phyloP scores from a whole-genome alignment of 2,329 filamentous ascomycete genomes.

The Exophiala mesophila region DNA sequence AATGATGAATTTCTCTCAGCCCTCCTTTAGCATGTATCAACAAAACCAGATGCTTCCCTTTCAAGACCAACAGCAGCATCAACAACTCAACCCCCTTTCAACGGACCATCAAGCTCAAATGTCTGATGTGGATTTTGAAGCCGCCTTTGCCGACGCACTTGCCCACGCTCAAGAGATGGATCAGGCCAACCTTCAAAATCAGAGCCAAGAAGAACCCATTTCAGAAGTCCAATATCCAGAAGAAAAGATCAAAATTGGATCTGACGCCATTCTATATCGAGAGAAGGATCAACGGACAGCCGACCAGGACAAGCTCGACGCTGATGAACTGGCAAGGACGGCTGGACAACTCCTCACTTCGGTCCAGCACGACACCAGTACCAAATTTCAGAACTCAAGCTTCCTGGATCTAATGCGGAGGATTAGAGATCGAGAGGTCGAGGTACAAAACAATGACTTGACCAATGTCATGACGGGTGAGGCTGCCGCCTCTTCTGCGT shows the following conservation, averaged over 20 bases:
- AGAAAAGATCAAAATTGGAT: conserved; percentile 38
- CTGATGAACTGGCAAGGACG: conserved; percentile 66
- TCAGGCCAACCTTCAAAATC: background rate
- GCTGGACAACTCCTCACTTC: conserved; percentile 66
- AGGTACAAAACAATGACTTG: conserved; percentile 62
- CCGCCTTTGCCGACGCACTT: conserved; percentile 24
- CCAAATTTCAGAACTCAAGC: conserved; percentile 73
- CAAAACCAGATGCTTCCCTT: background rate
- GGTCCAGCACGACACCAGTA: conserved; percentile 61
- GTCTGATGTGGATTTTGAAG: conserved; percentile 23
- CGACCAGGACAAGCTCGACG: conserved; percentile 39
- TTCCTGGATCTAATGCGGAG: conserved; percentile 74
- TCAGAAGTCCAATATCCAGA: conserved; percentile 13
- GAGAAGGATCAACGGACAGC: conserved; percentile 17
- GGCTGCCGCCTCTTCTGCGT: conserved; percentile 2
- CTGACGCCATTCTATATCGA: conserved; percentile 37
- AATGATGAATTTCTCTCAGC: conserved; percentile 14
- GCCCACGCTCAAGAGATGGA: conserved; percentile 23
- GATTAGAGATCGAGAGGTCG: conserved; percentile 66
- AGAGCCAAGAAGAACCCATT: conserved; percentile 7
- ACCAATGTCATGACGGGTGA: background rate
- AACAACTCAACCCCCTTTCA: conserved; percentile 21
- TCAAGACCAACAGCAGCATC: conserved; percentile 20
- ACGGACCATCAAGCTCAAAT: conserved; percentile 16
- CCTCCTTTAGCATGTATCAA: conserved; percentile 14